Conservation (phyloP, 345 rosid genomes). For the Schrenkiella parvula region DNA sequence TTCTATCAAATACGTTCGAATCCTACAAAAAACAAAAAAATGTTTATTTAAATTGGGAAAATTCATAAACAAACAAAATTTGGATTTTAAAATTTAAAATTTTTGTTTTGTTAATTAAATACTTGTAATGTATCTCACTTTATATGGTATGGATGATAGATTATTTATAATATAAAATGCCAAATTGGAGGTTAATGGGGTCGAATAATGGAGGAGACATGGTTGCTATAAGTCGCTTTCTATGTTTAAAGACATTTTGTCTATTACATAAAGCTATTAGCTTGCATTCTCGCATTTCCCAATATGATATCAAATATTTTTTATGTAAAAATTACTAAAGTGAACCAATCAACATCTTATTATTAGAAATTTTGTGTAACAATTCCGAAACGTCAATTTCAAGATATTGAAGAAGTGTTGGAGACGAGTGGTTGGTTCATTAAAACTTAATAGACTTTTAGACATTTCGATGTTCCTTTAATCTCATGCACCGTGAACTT, state of each 20-base stretch:
- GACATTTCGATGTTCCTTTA: conserved; percentile 9
- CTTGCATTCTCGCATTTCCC: conserved; percentile 7
- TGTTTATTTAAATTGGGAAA: too few relatives aligned
- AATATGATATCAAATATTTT: background rate
- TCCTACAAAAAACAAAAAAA: conserved; percentile 27
- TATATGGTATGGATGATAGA: background rate
- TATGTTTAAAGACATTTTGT: background rate
- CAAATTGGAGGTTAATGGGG: conserved; percentile 4
- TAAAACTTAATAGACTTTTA: conserved; percentile 13
- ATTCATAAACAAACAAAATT: too few relatives aligned
- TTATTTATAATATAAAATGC: background rate
- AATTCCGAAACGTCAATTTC: background rate
- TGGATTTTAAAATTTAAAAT: too few relatives aligned
- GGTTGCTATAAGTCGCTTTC: conserved; percentile 27
- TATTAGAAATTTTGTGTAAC: background rate
- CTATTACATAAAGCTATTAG: conserved; percentile 3
- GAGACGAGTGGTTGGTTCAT: conserved; percentile 15
- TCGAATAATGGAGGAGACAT: conserved; percentile 28
- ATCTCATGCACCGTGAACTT: background rate
- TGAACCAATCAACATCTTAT: conserved; percentile 15
- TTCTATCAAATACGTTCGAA: conserved; percentile 74
- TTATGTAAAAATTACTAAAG: background rate
- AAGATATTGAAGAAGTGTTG: background rate
- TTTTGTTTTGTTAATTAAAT: too few relatives aligned
- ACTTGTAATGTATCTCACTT: too few relatives aligned